A percentile compares a stretch with the other conserved stretches of the same genome.
Evolutionary conservation across 805 yeast species (phyloP).

Genomic region (Lachancea meyersii): DNA sequence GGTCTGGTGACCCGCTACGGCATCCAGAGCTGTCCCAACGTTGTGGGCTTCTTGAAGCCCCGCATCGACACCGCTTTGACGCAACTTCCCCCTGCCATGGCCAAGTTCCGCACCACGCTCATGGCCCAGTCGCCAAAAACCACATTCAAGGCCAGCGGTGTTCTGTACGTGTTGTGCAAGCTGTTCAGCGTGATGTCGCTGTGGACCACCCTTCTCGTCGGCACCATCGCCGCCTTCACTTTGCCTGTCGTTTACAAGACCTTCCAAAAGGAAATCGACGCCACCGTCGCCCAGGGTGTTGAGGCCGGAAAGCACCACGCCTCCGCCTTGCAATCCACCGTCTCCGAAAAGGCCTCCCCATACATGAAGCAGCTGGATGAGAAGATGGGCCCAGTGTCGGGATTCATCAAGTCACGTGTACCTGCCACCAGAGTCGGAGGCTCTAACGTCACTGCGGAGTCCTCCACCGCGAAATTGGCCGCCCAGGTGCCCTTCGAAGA

Average conservation of each 20-base stretch:
- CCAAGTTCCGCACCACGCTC: constrained; percentile 47
- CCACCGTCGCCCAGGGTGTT: constrained; percentile 44
- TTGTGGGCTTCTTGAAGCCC: constrained; percentile 30
- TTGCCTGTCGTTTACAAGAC: constrained; percentile 67
- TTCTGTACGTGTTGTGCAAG: constrained; percentile 58
- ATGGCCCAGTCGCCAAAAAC: constrained; percentile 66
- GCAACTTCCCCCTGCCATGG: constrained; percentile 46
- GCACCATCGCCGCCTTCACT: constrained; percentile 60
- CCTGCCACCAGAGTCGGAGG: constrained; percentile 58
- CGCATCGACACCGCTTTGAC: constrained; percentile 25
- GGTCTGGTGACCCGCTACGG: constrained; percentile 76
- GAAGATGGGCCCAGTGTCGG: constrained; percentile 62
- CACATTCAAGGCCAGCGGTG: constrained; percentile 67
- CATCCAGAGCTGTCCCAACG: constrained; percentile 40
- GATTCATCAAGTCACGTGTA: constrained; percentile 42
- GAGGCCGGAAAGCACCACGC: constrained; percentile 47
- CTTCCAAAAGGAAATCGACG: constrained; percentile 73
- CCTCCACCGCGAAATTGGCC: constrained; percentile 24
- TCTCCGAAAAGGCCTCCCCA: constrained; percentile 55
- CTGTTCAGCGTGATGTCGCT: constrained; percentile 71
- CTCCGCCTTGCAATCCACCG: constrained; percentile 39
- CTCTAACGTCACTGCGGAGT: constrained; percentile 46
- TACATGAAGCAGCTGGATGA: constrained; percentile 49
- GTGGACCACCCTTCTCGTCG: constrained; percentile 54
- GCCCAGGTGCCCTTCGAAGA: constrained; percentile 25